These are phyloP conservation scores for Bacterosira constricta DNA, from an alignment of 108 stramenopile genomes.

Conservation along the genomic window DNA sequence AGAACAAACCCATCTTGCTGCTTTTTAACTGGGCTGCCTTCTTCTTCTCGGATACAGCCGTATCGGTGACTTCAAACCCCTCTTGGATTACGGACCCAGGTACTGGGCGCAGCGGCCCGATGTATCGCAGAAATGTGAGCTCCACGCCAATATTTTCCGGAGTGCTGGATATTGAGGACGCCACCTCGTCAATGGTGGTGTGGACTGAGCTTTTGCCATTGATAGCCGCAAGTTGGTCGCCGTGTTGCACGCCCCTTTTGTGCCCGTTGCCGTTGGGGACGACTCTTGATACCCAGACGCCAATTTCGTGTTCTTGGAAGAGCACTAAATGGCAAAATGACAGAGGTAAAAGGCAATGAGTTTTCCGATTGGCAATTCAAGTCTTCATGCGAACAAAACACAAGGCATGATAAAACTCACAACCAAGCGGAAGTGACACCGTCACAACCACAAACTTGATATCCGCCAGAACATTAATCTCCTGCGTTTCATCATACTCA, in stretches of 20 bases:
- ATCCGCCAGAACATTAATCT: conserved; percentile 61
- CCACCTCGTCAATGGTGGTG: conserved; percentile 77
- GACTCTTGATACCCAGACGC: conserved; percentile 79
- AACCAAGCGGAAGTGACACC: conserved; percentile 69
- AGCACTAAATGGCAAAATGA: conserved; percentile 43
- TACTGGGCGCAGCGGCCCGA: conserved; percentile 66
- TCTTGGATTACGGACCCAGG: conserved; percentile 44
- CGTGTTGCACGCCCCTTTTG: conserved; percentile 57
- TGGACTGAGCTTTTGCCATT: conserved; percentile 66
- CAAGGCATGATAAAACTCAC: conserved; percentile 41
- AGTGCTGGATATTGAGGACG: conserved; percentile 48
- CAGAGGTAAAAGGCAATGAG: no score
- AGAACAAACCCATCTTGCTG: neutral
- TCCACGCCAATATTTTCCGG: conserved; percentile 48
- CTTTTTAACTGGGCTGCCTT: neutral
- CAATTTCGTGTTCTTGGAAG: conserved; percentile 71
- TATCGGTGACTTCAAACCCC: conserved; percentile 48
- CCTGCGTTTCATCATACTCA: conserved; percentile 60
- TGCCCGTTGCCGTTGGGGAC: conserved; percentile 69
- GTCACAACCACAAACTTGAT: conserved; percentile 71
- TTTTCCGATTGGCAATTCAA: no score
- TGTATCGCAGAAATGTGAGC: conserved; percentile 75
- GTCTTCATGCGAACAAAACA: neutral
- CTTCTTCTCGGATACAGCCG: neutral
- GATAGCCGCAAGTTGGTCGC: conserved; percentile 84